phyloP scores from a whole-genome alignment of 495 filamentous ascomycete species.

The Trypethelium eluteriae region DNA sequence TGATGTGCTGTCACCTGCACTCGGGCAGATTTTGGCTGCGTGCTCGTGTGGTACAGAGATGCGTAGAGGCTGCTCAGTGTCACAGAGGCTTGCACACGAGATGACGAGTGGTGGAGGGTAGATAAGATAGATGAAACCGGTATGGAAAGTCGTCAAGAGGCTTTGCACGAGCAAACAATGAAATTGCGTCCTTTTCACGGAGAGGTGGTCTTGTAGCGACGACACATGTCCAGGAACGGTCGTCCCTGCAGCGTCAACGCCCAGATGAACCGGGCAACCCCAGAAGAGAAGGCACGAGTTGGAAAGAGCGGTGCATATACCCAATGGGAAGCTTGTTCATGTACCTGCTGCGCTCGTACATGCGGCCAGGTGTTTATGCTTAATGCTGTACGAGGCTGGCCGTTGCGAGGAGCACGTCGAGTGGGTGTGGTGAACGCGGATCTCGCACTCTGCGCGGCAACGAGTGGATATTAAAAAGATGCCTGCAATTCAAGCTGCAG shows the following conservation, averaged over 20 bases:
- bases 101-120: background rate
- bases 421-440: background rate
- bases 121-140: background rate
- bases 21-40: conserved; percentile 1
- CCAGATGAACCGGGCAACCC: background rate
- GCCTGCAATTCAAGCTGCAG: conserved; percentile 10
- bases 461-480: conserved; percentile 12
- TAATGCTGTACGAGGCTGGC: conserved; percentile 10
- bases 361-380: conserved; percentile 8
- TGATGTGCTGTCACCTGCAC: conserved; percentile 12
- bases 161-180: conserved; percentile 11
- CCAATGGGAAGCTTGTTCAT: background rate
- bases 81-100: background rate
- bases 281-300: conserved; percentile 3
- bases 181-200: background rate
- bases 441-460: conserved; percentile 1
- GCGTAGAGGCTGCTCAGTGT: conserved; percentile 1
- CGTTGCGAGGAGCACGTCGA: background rate
- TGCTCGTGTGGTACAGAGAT: background rate
- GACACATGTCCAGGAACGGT: background rate
- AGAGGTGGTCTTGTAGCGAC: background rate
- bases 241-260: conserved; percentile 3
- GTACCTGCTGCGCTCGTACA: conserved; percentile 5
- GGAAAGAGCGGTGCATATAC: background rate
- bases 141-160: background rate